Percentiles rank a stretch among this genome's conserved stretches.
These are phyloP conservation scores for Fomes fomentarius DNA, from an alignment of 1,284 basidiomycete species.

Conservation along the genomic window DNA sequence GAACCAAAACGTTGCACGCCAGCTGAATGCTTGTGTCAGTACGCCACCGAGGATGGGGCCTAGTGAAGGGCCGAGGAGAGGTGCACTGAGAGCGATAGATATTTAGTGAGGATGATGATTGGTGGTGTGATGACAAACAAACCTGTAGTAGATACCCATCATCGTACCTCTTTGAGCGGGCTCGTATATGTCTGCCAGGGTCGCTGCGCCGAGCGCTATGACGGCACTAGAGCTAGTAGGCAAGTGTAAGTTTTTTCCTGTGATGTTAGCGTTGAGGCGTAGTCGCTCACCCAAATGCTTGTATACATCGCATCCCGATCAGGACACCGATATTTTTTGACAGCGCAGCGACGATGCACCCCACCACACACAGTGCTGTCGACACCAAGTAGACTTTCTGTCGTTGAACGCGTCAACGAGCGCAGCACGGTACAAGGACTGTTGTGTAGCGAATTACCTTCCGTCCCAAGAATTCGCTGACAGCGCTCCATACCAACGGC, in stretches of 20 bases:
- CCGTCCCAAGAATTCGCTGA: conserved; percentile 81
- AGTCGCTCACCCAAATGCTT: conserved; percentile 65
- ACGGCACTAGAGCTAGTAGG: conserved; percentile 70
- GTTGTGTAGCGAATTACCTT: conserved; percentile 51
- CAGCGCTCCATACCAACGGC: conserved; percentile 72
- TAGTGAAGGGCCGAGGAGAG: conserved; percentile 55
- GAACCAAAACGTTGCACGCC: conserved; percentile 86
- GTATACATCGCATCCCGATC: conserved; percentile 74
- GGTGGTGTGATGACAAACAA: not conserved
- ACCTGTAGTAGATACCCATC: conserved; percentile 76
- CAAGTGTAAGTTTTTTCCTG: not conserved
- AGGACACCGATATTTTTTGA: conserved; percentile 70
- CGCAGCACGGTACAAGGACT: conserved; percentile 3
- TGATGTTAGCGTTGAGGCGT: not conserved
- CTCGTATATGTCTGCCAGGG: conserved; percentile 83
- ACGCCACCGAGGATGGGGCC: conserved; percentile 77
- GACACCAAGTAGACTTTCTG: conserved; percentile 72
- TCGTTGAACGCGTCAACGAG: no score
- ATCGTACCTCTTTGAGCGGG: conserved; percentile 77
- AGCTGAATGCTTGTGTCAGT: conserved; percentile 69
- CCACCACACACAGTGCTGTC: conserved; percentile 60
- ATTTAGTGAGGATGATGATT: conserved; percentile 42
- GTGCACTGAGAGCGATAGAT: conserved; percentile 27
- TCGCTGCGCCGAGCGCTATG: conserved; percentile 79
- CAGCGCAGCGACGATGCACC: conserved; percentile 66